A percentile compares a stretch with the other conserved stretches of the same genome.
Evolutionary conservation across 225 moss, liverwort and hornwort species (phyloP).

Genomic region (Ulota crispa): DNA sequence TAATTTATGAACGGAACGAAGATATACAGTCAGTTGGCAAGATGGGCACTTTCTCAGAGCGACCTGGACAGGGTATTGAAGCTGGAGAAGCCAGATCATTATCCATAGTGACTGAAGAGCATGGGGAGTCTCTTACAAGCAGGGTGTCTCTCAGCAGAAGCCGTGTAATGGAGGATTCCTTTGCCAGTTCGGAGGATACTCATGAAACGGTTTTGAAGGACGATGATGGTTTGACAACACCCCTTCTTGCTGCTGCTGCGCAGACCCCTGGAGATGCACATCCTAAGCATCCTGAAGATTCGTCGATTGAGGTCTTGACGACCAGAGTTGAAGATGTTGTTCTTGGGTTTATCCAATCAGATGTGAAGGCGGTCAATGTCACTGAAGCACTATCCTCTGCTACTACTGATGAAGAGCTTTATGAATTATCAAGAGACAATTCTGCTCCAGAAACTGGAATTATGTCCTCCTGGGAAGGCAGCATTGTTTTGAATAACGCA

Average conservation of each 20-base stretch:
- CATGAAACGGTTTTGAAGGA: constrained; percentile 14
- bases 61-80: constrained; percentile 22
- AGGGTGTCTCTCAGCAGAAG: constrained; percentile 19
- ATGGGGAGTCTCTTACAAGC: constrained; percentile 23
- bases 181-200: constrained; percentile 22
- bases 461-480: constrained; percentile 29
- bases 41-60: constrained; percentile 26
- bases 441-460: constrained; percentile 27
- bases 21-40: constrained; percentile 21
- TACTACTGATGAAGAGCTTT: constrained; percentile 30
- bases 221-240: constrained; percentile 7
- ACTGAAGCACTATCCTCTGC: constrained; percentile 13
- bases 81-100: constrained; percentile 16
- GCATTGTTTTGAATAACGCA: constrained; percentile 20
- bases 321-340: constrained; percentile 15
- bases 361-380: constrained; percentile 14
- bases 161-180: constrained; percentile 9
- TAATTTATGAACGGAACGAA: constrained; percentile 20
- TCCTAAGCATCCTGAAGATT: constrained; percentile 22
- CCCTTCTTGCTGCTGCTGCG: constrained; percentile 21
- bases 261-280: constrained; percentile 19
- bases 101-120: constrained; percentile 23
- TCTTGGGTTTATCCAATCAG: constrained; percentile 20
- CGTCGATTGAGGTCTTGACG: constrained; percentile 12
- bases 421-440: constrained; percentile 26